These are phyloP conservation scores for Vigna reflexopilosa DNA, from an alignment of 306 rosid genomes.

Conservation along the genomic window DNA sequence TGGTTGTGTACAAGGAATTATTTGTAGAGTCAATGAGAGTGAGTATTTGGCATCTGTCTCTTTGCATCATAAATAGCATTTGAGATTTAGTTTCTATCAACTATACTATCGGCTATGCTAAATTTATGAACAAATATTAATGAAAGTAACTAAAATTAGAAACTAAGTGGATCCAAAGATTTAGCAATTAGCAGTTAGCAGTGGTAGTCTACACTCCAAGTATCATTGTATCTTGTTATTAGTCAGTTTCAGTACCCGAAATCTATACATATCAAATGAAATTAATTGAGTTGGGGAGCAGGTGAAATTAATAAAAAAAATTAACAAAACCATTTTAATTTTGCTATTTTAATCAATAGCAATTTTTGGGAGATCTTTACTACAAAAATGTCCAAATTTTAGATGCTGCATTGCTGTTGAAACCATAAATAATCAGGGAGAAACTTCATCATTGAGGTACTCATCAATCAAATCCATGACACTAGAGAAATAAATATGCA, in stretches of 20 bases:
- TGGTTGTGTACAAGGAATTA: background rate
- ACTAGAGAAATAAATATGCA: no score
- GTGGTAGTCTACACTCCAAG: background rate
- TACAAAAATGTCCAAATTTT: no score
- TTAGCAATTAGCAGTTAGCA: no score
- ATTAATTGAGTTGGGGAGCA: conserved; percentile 6
- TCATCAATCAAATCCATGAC: background rate
- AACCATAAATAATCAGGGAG: background rate
- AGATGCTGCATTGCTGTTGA: no score
- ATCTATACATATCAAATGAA: background rate
- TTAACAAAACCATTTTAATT: no score
- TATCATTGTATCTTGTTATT: no score
- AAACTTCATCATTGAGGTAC: background rate
- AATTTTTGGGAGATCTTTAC: no score
- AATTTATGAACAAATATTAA: background rate
- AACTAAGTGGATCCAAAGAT: conserved; percentile 3
- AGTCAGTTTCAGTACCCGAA: background rate
- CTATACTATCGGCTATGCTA: background rate
- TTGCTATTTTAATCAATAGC: no score
- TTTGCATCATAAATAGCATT: background rate
- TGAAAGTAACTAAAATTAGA: background rate
- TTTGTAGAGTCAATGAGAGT: background rate
- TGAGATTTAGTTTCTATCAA: conserved; percentile 1
- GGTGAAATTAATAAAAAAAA: background rate
- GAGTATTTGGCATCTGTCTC: background rate